Conservation (phyloP, 768 basidiomycete genomes). For the Phlegmacium glaucopus region DNA sequence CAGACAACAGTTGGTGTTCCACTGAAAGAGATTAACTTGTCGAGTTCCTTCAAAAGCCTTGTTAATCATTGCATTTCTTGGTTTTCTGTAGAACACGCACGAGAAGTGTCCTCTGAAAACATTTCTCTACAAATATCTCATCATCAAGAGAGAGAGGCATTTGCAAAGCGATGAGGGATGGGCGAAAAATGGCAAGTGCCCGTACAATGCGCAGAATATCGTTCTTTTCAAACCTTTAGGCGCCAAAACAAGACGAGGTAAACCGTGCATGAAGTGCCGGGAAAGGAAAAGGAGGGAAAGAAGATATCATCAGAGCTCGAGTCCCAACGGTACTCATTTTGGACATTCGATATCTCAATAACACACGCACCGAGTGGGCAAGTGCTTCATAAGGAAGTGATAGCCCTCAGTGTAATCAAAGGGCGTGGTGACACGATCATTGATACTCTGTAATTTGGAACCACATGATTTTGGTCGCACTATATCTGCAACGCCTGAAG, state of each 20-base stretch:
- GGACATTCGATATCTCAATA: constrained; percentile 29
- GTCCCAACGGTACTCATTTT: constrained; percentile 42
- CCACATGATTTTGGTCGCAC: constrained; percentile 24
- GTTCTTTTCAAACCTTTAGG: constrained; percentile 87
- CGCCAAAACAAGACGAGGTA: constrained; percentile 11
- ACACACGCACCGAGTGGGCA: constrained; percentile 72
- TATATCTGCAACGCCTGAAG: constrained; percentile 36
- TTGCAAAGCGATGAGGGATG: constrained; percentile 96
- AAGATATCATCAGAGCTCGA: constrained; percentile 35
- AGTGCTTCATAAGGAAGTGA: constrained; percentile 93
- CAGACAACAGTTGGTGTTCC: constrained; percentile 98
- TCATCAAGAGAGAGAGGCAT: constrained; percentile 97
- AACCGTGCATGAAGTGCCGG: constrained; percentile 11
- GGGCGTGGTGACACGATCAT: constrained; percentile 66
- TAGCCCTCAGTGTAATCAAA: constrained; percentile 98
- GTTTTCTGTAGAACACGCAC: constrained; percentile 36
- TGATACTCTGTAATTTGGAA: constrained; percentile 53
- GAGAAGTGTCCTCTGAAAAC: constrained; percentile 89
- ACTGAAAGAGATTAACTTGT: constrained; percentile 95
- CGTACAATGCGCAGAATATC: constrained; percentile 93
- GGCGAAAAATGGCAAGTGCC: constrained; percentile 90
- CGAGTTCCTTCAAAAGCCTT: constrained; percentile 66
- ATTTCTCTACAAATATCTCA: constrained; percentile 94
- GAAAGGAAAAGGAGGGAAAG: constrained; percentile 18
- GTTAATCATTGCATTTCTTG: constrained; percentile 3